Percentiles rank a stretch among this genome's conserved stretches.
phyloP scores from a whole-genome alignment of 192 early-diverging fungal species.

The Linnemannia hyalina region DNA sequence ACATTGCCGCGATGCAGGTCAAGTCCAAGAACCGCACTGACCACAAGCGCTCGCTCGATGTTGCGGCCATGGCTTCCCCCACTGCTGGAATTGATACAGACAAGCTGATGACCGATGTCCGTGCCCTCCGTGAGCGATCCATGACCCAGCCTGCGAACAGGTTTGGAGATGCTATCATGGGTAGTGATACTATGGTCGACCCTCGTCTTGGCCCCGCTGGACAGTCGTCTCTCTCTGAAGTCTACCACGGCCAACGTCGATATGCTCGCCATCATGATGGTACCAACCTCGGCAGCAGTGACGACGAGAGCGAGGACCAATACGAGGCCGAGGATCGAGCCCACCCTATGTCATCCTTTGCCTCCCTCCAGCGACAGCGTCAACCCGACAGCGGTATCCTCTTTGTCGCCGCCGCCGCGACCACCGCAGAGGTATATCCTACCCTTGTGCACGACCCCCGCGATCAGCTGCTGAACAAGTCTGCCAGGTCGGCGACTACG shows the following conservation, averaged over 20 bases:
- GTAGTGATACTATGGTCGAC: background rate
- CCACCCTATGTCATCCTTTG: background rate
- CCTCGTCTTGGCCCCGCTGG: background rate
- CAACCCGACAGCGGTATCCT: constrained; percentile 43
- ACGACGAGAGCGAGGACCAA: constrained; percentile 3
- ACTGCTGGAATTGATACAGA: background rate
- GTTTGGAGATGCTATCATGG: background rate
- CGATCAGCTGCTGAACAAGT: background rate
- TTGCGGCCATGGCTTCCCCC: background rate
- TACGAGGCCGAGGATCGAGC: no score
- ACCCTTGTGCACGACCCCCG: constrained; percentile 19
- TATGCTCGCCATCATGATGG: background rate
- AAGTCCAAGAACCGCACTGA: constrained; percentile 25
- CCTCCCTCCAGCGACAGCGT: constrained; percentile 4
- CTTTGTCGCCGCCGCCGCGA: constrained; percentile 29
- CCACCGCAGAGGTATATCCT: constrained; percentile 28
- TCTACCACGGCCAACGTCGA: background rate
- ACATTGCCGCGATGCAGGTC: constrained; percentile 40
- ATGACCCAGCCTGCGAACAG: background rate
- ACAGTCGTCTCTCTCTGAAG: background rate
- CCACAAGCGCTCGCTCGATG: constrained; percentile 12
- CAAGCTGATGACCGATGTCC: constrained; percentile 10
- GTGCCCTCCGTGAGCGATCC: constrained; percentile 7
- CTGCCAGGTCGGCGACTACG: background rate
- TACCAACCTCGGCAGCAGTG: constrained; percentile 3